Evolutionary conservation across 169 alveolate species (phyloP), one percentile per base, ranked within the genome.

Genomic region (Plasmodium cynomolgi): DNA sequence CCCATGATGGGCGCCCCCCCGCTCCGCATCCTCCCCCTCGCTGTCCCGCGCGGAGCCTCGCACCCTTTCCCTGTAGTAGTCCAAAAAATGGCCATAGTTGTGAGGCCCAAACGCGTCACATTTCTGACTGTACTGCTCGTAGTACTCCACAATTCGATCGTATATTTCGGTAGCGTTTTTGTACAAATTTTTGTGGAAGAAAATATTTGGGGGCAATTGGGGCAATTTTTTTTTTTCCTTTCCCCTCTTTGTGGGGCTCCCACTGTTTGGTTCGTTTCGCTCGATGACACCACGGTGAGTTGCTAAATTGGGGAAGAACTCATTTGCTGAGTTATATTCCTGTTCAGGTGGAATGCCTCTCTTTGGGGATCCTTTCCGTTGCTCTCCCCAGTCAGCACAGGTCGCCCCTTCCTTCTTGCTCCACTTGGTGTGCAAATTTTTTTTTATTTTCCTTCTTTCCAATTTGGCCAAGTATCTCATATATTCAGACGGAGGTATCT

Each of bases 401-500:
- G 39, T 29, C 77, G 6, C 39, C 1, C 11, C 41, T 15, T 20
- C 3, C 37, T 17, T 81, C 41, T 77, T 34, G 33, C 72, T 29
- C n/a, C 81, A 31, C 17, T 33, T 77, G 7, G 31, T 29, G 31
- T 75, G 37, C 17, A 29, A 1, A 20, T 68, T 90, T 62, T 80
- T 90, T 80, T 90, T 79, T 26, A 90, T 90, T 80, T 80, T 80
- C 29, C 41, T 62, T 37, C 50, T 80, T 80, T 90, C 83, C 84
- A 90, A 68, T 15, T 44, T 79, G 6, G 91, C 47, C 73, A 90
- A 15, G 37, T 80, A 90, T 68, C 73, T 90, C 23, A 80, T 44
- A 58, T 90, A 90, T 37, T 90, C 94, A 8, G 47, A 77, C 47
- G 94, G 94, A 17, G 94, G 94, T n/a, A 90, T 90, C 34, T 90